phyloP scores from a whole-genome alignment of 139 green algal genomes.

The Chlorella sp. region DNA sequence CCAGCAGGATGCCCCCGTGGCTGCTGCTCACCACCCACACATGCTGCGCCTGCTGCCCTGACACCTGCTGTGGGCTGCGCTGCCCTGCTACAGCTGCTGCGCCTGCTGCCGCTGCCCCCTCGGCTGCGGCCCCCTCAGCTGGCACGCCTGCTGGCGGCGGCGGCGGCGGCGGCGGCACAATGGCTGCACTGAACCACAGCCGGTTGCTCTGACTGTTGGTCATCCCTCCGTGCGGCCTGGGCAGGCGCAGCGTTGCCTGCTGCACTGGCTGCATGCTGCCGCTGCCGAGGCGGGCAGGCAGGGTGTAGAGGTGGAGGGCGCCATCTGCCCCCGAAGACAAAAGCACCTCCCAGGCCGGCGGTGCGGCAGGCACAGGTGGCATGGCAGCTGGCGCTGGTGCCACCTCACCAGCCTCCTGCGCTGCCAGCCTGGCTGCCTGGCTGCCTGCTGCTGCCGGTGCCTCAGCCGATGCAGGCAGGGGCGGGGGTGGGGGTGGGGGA shows the following conservation, averaged over 20 bases:
- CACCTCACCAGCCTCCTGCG: not conserved
- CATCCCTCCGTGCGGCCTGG: not conserved
- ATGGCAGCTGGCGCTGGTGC: not conserved
- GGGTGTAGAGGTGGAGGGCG: not conserved
- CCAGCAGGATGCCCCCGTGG: conserved; percentile 28
- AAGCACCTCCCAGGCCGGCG: conserved; percentile 31
- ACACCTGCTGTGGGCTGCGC: not conserved
- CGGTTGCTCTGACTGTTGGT: conserved; percentile 19
- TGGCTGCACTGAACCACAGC: conserved; percentile 29
- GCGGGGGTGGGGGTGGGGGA: no score
- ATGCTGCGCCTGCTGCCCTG: not conserved
- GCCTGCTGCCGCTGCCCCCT: not conserved
- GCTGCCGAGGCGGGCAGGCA: not conserved
- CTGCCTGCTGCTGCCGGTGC: not conserved
- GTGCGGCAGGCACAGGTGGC: not conserved
- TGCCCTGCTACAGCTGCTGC: not conserved
- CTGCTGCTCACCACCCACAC: conserved; percentile 25
- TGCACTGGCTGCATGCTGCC: conserved; percentile 1
- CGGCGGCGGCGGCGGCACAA: not conserved
- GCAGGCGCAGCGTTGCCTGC: conserved; percentile 23
- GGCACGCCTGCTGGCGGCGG: no score
- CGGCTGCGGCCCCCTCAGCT: not conserved
- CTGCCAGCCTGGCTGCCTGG: not conserved
- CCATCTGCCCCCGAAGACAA: conserved; percentile 10
- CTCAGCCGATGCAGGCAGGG: not conserved